These are phyloP conservation scores for Podaxis carcinomalis DNA, from an alignment of 768 basidiomycete species.

Conservation along the genomic window DNA sequence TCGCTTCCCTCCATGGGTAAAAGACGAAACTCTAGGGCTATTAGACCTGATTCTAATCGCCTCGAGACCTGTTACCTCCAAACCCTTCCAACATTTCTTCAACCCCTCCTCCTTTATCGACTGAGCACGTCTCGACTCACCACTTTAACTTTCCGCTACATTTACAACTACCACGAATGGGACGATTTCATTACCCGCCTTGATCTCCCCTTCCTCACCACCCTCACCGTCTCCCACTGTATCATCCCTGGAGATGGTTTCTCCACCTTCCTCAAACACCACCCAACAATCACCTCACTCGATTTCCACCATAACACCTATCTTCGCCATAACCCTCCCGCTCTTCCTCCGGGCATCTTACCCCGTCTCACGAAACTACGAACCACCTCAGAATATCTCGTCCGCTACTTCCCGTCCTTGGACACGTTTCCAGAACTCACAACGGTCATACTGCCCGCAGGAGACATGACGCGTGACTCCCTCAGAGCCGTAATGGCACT, in stretches of 20 bases:
- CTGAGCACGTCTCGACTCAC: constrained; percentile 9
- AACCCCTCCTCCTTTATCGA: neutral
- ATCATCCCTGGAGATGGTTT: constrained; percentile 6
- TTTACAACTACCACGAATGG: constrained; percentile 10
- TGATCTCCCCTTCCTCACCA: constrained; percentile 1
- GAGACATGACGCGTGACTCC: constrained; percentile 10
- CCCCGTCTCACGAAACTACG: neutral
- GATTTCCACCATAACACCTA: constrained; percentile 11
- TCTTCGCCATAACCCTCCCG: constrained; percentile 6
- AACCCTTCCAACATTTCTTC: constrained; percentile 9
- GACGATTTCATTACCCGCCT: constrained; percentile 1
- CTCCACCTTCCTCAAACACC: constrained; percentile 4
- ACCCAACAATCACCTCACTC: constrained; percentile 6
- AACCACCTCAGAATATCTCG: constrained; percentile 9
- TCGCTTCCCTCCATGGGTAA: neutral
- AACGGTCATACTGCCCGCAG: constrained; percentile 7
- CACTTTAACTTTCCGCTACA: constrained; percentile 6
- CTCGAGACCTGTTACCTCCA: constrained; percentile 7
- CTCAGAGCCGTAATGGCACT: constrained; percentile 6
- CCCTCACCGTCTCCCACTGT: constrained; percentile 7
- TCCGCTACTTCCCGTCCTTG: constrained; percentile 9
- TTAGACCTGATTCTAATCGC: neutral
- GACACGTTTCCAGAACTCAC: neutral
- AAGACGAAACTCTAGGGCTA: neutral
- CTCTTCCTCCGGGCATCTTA: neutral